Evolutionary conservation across 306 rosid genomes (phyloP), one percentile per base, ranked within the genome.

Genomic region (Cucumis cinereus): DNA sequence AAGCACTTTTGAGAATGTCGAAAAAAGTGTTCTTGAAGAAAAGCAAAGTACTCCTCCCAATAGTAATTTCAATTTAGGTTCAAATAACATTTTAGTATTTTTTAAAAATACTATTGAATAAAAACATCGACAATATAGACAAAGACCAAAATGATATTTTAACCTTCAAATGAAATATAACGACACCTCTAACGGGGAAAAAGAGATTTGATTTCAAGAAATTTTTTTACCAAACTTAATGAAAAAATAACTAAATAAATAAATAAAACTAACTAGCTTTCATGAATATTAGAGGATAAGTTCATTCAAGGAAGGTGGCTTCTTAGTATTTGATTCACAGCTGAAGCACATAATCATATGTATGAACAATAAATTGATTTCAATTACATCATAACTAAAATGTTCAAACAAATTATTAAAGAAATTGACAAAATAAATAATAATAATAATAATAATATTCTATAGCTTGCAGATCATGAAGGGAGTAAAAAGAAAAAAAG

Each of bases 341-440:
- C 40, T 45, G 56, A 69, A 13, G 75, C 75, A 45, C 38, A 69
- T 12, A 12, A 69, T 38, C 33, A 26, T 4, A 52, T 15, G 76
- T 26, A 49, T 50, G 76, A 19, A 70, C 61, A 50, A 28, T 72
- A 72, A 50, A 50, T 72, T 28, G 38, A 36, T 50, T 72, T 72
- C 45, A 28, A 68, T 80, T 86, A 79, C 85, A 85, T 76, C 77
- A 76, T 77, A 75, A 72, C 82, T 73, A 81, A 84, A 84, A 76
- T 63, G 79, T 83, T 52, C 52, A 87, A 50, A 80, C 72, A 84
- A 77, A 85, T 87, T 88, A 91, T 88, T 87, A 88, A 96, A 90
- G 82, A 77, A 88, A 81, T 83, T 45, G 77, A 55, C 66, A 57
- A 74, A 30, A 30, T 30, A 30, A 30, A 30, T 30, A 30, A 30